Conservation (phyloP, 2,329 filamentous ascomycete genomes). For the Neofusicoccum sp. region DNA sequence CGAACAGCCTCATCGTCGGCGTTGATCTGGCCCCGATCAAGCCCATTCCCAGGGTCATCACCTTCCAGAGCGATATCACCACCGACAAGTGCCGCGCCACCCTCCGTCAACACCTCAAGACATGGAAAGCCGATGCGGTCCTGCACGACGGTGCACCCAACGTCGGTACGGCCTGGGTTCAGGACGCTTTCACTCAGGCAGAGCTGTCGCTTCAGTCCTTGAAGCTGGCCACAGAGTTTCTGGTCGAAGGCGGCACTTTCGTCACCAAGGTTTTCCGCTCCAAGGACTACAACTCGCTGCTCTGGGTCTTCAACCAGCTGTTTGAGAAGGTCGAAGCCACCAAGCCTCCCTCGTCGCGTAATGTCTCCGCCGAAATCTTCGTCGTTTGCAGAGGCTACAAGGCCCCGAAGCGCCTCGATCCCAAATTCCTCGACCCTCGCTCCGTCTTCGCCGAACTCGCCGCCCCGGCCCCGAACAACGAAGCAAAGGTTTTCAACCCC, state of each 20-base stretch:
- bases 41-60: conserved; percentile 88
- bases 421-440: conserved; percentile 85
- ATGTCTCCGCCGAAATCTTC: conserved; percentile 97
- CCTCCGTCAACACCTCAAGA: conserved; percentile 86
- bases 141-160: conserved; percentile 97
- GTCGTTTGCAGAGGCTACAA: conserved; percentile 96
- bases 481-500: conserved; percentile 97
- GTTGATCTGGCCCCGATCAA: conserved; percentile 96
- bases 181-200: conserved; percentile 97
- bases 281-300: conserved; percentile 92
- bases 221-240: conserved; percentile 92
- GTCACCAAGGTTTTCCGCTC: conserved; percentile 97
- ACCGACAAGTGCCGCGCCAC: conserved; percentile 94
- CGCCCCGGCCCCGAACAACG: conserved; percentile 86
- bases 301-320: conserved; percentile 98
- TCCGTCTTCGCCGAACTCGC: conserved; percentile 92
- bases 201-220: conserved; percentile 88
- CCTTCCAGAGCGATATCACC: conserved; percentile 97
- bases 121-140: conserved; percentile 94
- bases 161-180: conserved; percentile 95
- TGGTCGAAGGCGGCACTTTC: conserved; percentile 86
- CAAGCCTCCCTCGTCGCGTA: conserved; percentile 92
- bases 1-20: conserved; percentile 85
- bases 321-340: conserved; percentile 96
- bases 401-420: conserved; percentile 90